Evolutionary conservation across 2,329 filamentous ascomycete species (phyloP).

Genomic region (Sarocladium brachiariae): DNA sequence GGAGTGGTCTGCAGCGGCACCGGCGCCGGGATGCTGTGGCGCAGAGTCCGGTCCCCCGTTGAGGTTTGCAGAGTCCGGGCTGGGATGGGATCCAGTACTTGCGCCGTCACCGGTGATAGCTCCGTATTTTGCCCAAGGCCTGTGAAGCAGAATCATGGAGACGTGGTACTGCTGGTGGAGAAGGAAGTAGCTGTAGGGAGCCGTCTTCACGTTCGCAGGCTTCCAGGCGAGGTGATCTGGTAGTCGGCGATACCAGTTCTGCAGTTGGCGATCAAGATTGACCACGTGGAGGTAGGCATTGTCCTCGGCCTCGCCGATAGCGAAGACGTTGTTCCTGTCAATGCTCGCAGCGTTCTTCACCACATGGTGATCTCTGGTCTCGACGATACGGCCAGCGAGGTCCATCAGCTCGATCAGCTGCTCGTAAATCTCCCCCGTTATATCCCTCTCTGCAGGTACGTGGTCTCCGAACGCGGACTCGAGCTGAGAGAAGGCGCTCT

Average conservation of each 20-base stretch:
- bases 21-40: constrained; percentile 14
- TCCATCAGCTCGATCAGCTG: constrained; percentile 50
- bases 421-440: constrained; percentile 36
- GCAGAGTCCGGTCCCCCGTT: constrained; percentile 11
- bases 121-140: constrained; percentile 46
- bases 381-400: constrained; percentile 44
- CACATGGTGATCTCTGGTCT: constrained; percentile 31
- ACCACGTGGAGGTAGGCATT: constrained; percentile 43
- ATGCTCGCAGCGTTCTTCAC: constrained; percentile 24
- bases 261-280: constrained; percentile 44
- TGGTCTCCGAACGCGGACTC: constrained; percentile 23
- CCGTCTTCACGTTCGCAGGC: constrained; percentile 42
- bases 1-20: constrained; percentile 16
- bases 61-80: constrained; percentile 20
- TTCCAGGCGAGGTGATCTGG: constrained; percentile 43
- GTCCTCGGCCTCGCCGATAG: constrained; percentile 29
- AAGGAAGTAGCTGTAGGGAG: constrained; percentile 44
- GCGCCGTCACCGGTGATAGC: constrained; percentile 26
- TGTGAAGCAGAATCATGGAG: constrained; percentile 44
- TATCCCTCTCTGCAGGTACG: constrained; percentile 12
- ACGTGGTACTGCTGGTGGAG: constrained; percentile 50
- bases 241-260: constrained; percentile 46
- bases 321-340: constrained; percentile 23
- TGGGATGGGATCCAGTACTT: constrained; percentile 25
- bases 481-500: constrained; percentile 37